A percentile compares a stretch with the other conserved stretches of the same genome.
phyloP scores from a whole-genome alignment of 768 basidiomycete genomes.

The Phlegmacium glaucopus region DNA sequence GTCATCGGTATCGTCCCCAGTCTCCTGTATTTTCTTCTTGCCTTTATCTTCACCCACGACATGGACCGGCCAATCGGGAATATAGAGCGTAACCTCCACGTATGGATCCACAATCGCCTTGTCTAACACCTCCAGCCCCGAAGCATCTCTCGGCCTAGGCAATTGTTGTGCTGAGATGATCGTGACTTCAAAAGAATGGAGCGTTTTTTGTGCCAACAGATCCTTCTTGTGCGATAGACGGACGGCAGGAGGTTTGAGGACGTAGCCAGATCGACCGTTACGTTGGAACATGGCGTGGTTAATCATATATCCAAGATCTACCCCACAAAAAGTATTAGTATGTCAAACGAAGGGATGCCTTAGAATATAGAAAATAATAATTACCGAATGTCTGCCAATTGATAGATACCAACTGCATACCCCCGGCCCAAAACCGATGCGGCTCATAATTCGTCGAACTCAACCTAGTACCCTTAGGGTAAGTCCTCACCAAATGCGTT shows the following conservation, averaged over 20 bases:
- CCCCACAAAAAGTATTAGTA: not conserved
- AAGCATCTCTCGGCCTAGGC: constrained; percentile 69
- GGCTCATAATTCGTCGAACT: constrained; percentile 89
- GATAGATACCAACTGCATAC: constrained; percentile 87
- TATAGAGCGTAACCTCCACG: constrained; percentile 63
- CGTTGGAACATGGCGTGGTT: constrained; percentile 96
- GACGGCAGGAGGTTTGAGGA: constrained; percentile 83
- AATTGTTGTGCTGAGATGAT: constrained; percentile 75
- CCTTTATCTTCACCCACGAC: constrained; percentile 1
- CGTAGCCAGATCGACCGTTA: constrained; percentile 87
- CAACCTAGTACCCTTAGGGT: constrained; percentile 83
- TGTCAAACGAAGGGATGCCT: not conserved
- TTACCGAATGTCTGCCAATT: constrained; percentile 97
- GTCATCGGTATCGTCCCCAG: not conserved
- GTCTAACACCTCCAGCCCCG: constrained; percentile 61
- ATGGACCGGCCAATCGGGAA: constrained; percentile 67
- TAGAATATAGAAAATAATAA: constrained; percentile 24
- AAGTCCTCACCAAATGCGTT: constrained; percentile 81
- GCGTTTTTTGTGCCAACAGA: constrained; percentile 50
- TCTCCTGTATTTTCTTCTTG: no score
- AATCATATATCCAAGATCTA: constrained; percentile 88
- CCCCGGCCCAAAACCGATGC: constrained; percentile 87
- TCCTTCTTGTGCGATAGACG: constrained; percentile 55
- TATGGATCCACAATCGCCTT: constrained; percentile 60
- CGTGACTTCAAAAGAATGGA: constrained; percentile 62